phyloP scores from a whole-genome alignment of 495 filamentous ascomycete genomes.

The Xylaria palmicola region DNA sequence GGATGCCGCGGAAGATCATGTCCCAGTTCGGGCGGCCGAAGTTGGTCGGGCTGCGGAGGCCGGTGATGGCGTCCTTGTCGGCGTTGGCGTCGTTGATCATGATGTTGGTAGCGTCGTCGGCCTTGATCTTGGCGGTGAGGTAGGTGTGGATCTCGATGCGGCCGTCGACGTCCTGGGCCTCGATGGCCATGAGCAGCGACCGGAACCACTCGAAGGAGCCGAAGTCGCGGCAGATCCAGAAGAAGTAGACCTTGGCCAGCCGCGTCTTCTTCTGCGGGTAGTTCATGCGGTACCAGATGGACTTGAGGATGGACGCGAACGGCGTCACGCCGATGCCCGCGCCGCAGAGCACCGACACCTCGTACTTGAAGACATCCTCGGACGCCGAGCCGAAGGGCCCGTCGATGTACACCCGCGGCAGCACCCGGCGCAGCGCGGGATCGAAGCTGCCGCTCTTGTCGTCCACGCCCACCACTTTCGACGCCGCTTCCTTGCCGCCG shows the following conservation, averaged over 20 bases:
- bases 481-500: conserved; percentile 38
- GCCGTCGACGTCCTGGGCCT: conserved; percentile 77
- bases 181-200: conserved; percentile 73
- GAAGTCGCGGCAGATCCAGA: conserved; percentile 81
- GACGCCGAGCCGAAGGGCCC: conserved; percentile 78
- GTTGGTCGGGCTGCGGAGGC: conserved; percentile 71
- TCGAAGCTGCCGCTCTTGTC: conserved; percentile 58
- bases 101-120: conserved; percentile 76
- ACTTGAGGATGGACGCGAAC: conserved; percentile 78
- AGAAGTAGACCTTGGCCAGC: conserved; percentile 79
- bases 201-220: conserved; percentile 82
- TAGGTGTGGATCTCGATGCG: conserved; percentile 66
- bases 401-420: conserved; percentile 75
- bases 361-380: conserved; percentile 77
- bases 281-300: conserved; percentile 86
- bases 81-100: conserved; percentile 83
- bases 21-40: conserved; percentile 81
- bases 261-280: conserved; percentile 72
- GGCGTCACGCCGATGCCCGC: conserved; percentile 74
- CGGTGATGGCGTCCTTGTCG: conserved; percentile 74
- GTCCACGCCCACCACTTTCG: conserved; percentile 65
- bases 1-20: conserved; percentile 71
- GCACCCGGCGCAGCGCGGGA: conserved; percentile 64
- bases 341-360: conserved; percentile 66
- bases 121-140: conserved; percentile 62